Conservation (phyloP, 2,329 filamentous ascomycete genomes). For the Pseudogymnoascus sp. region DNA sequence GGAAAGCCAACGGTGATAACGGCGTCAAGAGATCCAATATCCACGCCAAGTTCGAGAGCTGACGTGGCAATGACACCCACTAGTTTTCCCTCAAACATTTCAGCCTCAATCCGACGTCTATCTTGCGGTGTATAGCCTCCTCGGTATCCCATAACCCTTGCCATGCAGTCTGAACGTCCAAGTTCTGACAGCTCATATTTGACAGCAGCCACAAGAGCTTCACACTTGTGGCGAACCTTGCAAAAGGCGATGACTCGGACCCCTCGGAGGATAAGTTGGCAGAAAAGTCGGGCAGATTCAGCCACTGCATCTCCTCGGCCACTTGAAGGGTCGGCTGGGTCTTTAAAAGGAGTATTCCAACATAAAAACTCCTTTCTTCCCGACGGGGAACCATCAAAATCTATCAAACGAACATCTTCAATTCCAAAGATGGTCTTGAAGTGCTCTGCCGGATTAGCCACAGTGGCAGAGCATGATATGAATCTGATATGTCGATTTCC, state of each 20-base stretch:
- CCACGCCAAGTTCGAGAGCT: conserved; percentile 86
- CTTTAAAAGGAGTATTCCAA: conserved; percentile 95
- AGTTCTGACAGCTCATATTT: conserved; percentile 67
- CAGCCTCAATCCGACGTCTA: conserved; percentile 75
- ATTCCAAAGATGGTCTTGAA: conserved; percentile 94
- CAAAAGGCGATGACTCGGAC: conserved; percentile 92
- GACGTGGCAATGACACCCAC: conserved; percentile 91
- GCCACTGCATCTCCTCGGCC: conserved; percentile 75
- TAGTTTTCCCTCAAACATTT: conserved; percentile 95
- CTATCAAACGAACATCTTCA: conserved; percentile 69
- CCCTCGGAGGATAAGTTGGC: conserved; percentile 77
- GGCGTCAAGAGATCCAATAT: conserved; percentile 89
- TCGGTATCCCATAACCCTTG: conserved; percentile 87
- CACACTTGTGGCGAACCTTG: conserved; percentile 78
- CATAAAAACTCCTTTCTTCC: conserved; percentile 92
- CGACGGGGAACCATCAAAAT: conserved; percentile 88
- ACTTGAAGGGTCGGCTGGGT: conserved; percentile 76
- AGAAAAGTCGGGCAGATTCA: conserved; percentile 86
- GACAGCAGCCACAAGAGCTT: conserved; percentile 72
- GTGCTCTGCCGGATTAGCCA: conserved; percentile 84
- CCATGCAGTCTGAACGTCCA: conserved; percentile 65
- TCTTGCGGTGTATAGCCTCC: conserved; percentile 93
- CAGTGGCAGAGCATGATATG: conserved; percentile 92
- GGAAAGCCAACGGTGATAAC: conserved; percentile 93
- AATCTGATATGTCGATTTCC: conserved; percentile 83